These are phyloP conservation scores for Mycena latifolia DNA, from an alignment of 768 basidiomycete genomes.

Conservation along the genomic window DNA sequence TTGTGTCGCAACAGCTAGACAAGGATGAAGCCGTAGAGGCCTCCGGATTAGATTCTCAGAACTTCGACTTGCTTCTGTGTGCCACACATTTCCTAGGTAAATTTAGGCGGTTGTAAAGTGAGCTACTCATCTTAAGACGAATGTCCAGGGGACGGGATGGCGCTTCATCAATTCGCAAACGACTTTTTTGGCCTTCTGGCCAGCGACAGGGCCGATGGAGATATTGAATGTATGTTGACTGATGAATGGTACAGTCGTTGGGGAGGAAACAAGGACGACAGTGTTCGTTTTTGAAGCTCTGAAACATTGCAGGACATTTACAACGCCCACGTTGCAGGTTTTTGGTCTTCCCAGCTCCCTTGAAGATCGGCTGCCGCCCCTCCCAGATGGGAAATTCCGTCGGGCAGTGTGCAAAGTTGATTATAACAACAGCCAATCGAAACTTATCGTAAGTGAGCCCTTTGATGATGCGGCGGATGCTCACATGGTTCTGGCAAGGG, in stretches of 20 bases:
- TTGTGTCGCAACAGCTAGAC: slow-evolving; percentile 54
- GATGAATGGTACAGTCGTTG: slow-evolving; percentile 49
- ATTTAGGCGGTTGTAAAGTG: too few species aligned
- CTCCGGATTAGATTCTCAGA: slow-evolving; percentile 30
- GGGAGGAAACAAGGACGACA: slow-evolving; percentile 35
- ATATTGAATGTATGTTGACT: slow-evolving; percentile 46
- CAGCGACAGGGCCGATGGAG: slow-evolving; percentile 41
- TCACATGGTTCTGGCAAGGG: slow-evolving; percentile 56
- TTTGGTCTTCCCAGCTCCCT: slow-evolving; percentile 52
- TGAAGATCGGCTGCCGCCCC: slow-evolving; percentile 61
- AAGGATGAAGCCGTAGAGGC: slow-evolving; percentile 24
- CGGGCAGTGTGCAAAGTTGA: slow-evolving; percentile 66
- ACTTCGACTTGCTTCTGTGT: slow-evolving; percentile 77
- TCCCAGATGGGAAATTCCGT: slow-evolving; percentile 52
- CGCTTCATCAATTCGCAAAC: slow-evolving; percentile 84
- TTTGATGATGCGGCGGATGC: neutral
- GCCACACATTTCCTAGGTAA: slow-evolving; percentile 80
- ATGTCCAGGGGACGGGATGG: slow-evolving; percentile 78
- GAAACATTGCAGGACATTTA: neutral
- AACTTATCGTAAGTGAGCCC: slow-evolving; percentile 60
- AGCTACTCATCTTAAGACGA: neutral
- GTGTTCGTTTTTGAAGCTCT: slow-evolving; percentile 28
- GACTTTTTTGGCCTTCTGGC: slow-evolving; percentile 81
- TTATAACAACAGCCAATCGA: slow-evolving; percentile 64
- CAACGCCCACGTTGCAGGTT: slow-evolving; percentile 18